A percentile compares a stretch with the other conserved stretches of the same genome.
These are phyloP conservation scores for Mucor velutinosus DNA, from an alignment of 371 early-diverging fungal species.

Conservation along the genomic window DNA sequence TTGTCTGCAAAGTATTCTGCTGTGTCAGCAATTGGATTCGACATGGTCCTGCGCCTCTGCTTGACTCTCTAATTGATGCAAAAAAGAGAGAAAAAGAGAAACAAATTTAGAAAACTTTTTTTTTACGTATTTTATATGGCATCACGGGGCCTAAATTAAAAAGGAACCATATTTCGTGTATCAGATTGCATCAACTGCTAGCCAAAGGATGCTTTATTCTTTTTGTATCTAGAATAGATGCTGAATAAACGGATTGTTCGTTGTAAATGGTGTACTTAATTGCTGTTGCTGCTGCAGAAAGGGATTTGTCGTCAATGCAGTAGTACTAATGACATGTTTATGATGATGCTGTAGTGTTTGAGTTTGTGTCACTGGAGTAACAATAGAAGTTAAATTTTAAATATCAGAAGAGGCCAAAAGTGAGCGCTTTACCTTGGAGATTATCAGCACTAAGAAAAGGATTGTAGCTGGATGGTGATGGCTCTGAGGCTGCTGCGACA, in stretches of 20 bases:
- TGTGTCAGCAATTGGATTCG: constrained; percentile 42
- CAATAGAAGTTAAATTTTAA: background rate
- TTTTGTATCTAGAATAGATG: background rate
- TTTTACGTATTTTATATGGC: background rate
- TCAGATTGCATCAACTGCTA: no score
- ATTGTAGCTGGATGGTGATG: background rate
- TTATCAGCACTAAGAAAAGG: background rate
- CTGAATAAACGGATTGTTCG: background rate
- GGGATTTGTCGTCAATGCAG: background rate
- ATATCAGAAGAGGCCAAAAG: background rate
- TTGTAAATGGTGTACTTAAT: background rate
- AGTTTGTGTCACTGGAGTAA: background rate
- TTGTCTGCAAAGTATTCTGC: constrained; percentile 40
- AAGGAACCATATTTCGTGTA: background rate
- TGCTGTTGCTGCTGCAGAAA: background rate
- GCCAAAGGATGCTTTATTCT: no score
- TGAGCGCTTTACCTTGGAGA: background rate
- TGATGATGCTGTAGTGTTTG: background rate
- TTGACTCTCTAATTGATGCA: background rate
- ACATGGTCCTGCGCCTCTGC: constrained; percentile 11
- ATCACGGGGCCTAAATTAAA: background rate
- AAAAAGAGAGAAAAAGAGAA: constrained; percentile 2
- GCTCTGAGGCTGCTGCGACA: background rate
- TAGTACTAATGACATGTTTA: background rate
- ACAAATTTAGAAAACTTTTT: background rate